Base-by-base conservation (phyloP, 2,329 filamentous ascomycete genomes). In the Allantophomopsis cytisporea region DNA sequence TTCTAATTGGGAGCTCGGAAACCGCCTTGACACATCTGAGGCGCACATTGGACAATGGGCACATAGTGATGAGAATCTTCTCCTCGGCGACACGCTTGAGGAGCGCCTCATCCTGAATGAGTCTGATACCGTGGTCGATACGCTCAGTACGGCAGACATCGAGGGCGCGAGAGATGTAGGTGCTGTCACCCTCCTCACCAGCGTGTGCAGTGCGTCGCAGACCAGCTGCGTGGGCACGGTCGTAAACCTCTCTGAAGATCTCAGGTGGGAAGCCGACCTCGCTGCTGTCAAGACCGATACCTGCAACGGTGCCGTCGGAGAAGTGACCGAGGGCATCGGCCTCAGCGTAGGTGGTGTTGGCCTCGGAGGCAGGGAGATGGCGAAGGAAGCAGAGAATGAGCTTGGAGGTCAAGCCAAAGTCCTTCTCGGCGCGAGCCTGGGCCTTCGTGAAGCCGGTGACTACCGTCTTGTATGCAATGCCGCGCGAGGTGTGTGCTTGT, bases 81-180 rank as follows among this genome's bases (percentile, higher is more conserved):
- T 73, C 61, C 11, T 59, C 53, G 2, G 70, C 78, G 12, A 86
- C 65, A 17, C 69, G 64, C 43, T 63, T 53, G 54, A 85, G 60
- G 18, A 87, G 61, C 15, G 56, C 63, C 0, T 64, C 57, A 45
- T 84, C 75, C 34, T 80, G 67, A 5, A 70, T 64, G 7, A 83
- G 64, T 7, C 73, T 69, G 41, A 84, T 75, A 1, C 83, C 83
- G 53, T 89, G 81, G 54, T 88, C 83, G 51, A 89, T 83, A 33
- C 83, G 71, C 54, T 70, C 62, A 33, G 76, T 73, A 16, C 66
- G 62, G 34, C 86, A 66, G 21, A 65, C 53, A 47, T 81, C 71
- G 32, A 87, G 61, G 2, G 82, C 77, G 18, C 66, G 64, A 17
- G 61, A 59, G 47, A 89, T 78, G 57, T 81, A 85, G 5, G 64